Base-by-base conservation (phyloP, 2,329 filamentous ascomycete genomes). In the Eutypella sp. region DNA sequence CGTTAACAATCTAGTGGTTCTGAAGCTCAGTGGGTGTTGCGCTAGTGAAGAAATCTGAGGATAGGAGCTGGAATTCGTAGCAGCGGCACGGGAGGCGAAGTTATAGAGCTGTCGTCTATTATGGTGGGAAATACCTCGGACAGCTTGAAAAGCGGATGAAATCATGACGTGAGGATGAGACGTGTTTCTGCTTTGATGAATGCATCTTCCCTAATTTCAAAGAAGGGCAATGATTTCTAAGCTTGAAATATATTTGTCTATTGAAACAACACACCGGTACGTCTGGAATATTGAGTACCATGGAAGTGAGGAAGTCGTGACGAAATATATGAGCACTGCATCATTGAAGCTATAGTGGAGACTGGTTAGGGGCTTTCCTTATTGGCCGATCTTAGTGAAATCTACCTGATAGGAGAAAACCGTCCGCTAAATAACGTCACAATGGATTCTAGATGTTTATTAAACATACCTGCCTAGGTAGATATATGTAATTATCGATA, bases 81-180 rank as follows among this genome's bases (percentile, higher is more conserved):
- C 10, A 37, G 24, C 24, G 41, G 43, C 42, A 42, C 49, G 46
- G 8, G 41, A 41, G 20, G 48, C 15, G 29, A 47, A 41, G 39
- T 39, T 40, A 27, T 47, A 47, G 20, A 54, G 25, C 13, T 37
- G 42, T 25, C 25, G 53, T 45, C 49, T 57, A 51, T 52, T 47
- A 51, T 52, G 48, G 42, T 49, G 46, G 43, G 41, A 49, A 41
- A 47, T 39, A 13, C 40, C 34, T 43, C 52, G 47, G 25, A 41
- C 16, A 11, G 48, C 34, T 43, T 51, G 47, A 29, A 41, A 15
- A 11, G 48, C 29, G 13, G 51, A 52, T 40, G 54, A 57, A 37
- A 51, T 57, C 55, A 59, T 59, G 54, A 54, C 54, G 54, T 54
- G 47, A 46, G 37, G 22, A 24, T 54, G 47, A 46, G 37, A 24